Evolutionary conservation across 2,329 filamentous ascomycete genomes (phyloP).

Genomic region (Fusarium sp.): DNA sequence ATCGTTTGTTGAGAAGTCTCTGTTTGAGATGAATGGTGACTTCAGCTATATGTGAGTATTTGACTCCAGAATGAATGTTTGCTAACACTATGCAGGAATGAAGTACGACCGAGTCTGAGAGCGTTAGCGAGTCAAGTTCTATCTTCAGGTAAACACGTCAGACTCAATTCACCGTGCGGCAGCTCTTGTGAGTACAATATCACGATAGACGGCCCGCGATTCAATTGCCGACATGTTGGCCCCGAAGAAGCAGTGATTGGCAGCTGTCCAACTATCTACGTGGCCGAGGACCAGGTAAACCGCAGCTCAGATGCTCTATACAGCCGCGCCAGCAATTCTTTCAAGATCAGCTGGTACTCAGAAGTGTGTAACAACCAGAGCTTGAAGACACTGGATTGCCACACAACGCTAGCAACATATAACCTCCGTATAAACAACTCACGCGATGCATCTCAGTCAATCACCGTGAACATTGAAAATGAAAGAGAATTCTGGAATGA

Average conservation of each 20-base stretch:
- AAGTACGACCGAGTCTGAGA: background rate
- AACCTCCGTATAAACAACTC: background rate
- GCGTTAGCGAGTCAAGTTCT: background rate
- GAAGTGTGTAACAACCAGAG: background rate
- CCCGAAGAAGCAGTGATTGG: background rate
- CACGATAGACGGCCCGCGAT: background rate
- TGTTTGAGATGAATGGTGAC: background rate
- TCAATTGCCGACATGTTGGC: background rate
- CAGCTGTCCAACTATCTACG: background rate
- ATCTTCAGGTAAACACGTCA: background rate
- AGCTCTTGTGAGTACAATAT: background rate
- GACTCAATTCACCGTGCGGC: background rate
- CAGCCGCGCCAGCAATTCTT: background rate
- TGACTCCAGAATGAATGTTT: background rate
- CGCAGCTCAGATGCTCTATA: background rate
- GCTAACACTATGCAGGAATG: background rate
- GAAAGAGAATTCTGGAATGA: background rate
- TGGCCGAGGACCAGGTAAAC: background rate
- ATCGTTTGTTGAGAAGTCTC: background rate
- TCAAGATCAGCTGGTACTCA: background rate
- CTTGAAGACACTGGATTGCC: background rate
- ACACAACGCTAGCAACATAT: background rate
- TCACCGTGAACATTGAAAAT: background rate
- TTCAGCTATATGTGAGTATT: background rate
- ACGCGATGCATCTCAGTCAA: background rate